phyloP scores from a whole-genome alignment of 192 early-diverging fungal species.

The Oehlia diaphana region DNA sequence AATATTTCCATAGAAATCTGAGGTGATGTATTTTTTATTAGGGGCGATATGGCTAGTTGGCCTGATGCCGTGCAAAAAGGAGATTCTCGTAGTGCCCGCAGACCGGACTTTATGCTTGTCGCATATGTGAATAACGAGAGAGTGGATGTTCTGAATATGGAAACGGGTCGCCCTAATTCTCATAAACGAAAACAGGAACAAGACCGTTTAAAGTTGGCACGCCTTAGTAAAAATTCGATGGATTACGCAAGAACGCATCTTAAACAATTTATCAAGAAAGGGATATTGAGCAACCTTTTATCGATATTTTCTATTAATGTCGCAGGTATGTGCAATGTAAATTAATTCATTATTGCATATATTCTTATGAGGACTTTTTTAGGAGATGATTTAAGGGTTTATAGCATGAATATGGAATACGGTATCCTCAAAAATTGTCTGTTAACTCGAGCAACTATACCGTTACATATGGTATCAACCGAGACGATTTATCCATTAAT shows the following conservation, averaged over 20 bases:
- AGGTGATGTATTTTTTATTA: not conserved
- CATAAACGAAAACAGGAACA: conserved; percentile 1
- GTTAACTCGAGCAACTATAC: conserved; percentile 9
- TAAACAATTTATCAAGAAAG: not conserved
- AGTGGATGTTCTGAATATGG: conserved; percentile 3
- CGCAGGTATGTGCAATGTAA: conserved; percentile 2
- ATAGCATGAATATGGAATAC: not conserved
- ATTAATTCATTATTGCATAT: not conserved
- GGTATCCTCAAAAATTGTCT: conserved; percentile 20
- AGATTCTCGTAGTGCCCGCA: not conserved
- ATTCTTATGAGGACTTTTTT: not conserved
- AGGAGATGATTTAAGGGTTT: conserved; percentile 8
- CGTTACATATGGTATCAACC: conserved; percentile 14
- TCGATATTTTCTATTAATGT: conserved; percentile 22
- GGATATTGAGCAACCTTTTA: not conserved
- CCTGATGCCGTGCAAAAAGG: not conserved
- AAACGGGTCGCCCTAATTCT: conserved; percentile 7
- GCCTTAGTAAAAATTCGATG: conserved; percentile 2
- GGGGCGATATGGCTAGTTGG: conserved; percentile 7
- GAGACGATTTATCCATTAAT: conserved; percentile 2
- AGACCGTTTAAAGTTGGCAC: conserved; percentile 13
- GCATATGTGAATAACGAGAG: conserved; percentile 8
- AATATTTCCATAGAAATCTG: not conserved
- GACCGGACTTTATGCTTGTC: not conserved
- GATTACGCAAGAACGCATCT: not conserved